Evolutionary conservation across 108 stramenopile species (phyloP), one percentile per base, ranked within the genome.

Genomic region (Discostella pseudostelligera): DNA sequence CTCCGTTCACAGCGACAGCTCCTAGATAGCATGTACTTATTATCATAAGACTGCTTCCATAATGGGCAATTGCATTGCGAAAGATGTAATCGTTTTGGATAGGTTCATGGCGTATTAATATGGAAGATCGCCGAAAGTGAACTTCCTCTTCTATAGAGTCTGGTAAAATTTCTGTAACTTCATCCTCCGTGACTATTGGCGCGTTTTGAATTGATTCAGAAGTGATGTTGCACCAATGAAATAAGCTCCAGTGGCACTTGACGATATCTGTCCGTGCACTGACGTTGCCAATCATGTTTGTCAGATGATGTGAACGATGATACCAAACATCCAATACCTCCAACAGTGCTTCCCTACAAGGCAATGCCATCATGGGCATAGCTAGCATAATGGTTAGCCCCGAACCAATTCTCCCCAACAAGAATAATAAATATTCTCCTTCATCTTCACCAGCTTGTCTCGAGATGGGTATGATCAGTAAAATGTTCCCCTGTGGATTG

Each of bases 281-380:
- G 14, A 2, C 54, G 29, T 35, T 25, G 11, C 24, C 49, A 16
- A 26, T 14, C 57, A 20, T 26, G 16, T 57, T 56, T 0, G 28
- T 39, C 26, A 32, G 44, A 56, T 62, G 65, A 39, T 74, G 73
- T 8, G 73, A 62, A 6, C 53, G 65, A 74, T 74, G 73, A 39
- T 75, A 62, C 46, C 24, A 50, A 5, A 67, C 69, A 65, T 76
- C 79, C 19, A 76, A 35, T 8, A 83, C 68, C 53, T 83, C 79
- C 13, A 84, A 45, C 8, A 83, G 59, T 0, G 82, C 76, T 25
- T 82, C 81, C 42, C 91, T 73, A 72, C 91, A 92, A 12, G 91
- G 91, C 32, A 92, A 61, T 8, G 85, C 59, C 73, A 88, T 85
- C 72, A 92, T 64, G 1, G 84, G 75, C 69, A 87, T 68, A 12